These are phyloP conservation scores for Monosporascus cannonballus DNA, from an alignment of 2,329 filamentous ascomycete genomes.

Conservation along the genomic window DNA sequence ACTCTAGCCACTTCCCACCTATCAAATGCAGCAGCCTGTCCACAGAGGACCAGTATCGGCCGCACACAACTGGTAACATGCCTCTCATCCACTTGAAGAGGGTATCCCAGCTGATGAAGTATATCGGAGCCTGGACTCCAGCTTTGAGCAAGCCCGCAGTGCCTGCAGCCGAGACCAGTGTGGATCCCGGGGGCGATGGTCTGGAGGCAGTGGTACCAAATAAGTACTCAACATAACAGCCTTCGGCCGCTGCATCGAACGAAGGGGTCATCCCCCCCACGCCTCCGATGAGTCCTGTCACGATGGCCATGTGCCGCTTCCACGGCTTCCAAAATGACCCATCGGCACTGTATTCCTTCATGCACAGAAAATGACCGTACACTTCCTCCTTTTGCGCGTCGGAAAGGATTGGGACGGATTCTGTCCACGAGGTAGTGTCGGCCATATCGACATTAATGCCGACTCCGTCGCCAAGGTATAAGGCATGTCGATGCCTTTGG, in stretches of 20 bases:
- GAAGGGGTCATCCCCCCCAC: not conserved
- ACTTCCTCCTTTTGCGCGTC: not conserved
- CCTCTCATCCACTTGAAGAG: not conserved
- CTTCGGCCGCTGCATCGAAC: not conserved
- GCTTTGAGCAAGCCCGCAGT: not conserved
- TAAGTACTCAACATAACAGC: conserved; percentile 1
- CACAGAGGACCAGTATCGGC: not conserved
- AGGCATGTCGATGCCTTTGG: not conserved
- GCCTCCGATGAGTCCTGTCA: not conserved
- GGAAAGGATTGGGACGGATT: not conserved
- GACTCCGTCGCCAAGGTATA: conserved; percentile 1
- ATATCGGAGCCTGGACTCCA: not conserved
- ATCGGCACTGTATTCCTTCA: not conserved
- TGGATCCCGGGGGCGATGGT: not conserved
- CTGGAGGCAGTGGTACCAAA: not conserved
- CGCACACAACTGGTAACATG: not conserved
- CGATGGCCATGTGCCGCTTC: conserved; percentile 1
- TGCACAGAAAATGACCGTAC: conserved; percentile 2
- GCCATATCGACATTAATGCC: not conserved
- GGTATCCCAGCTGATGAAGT: conserved; percentile 1
- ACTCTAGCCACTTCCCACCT: not conserved
- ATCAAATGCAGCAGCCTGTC: not conserved
- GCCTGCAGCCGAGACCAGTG: not conserved
- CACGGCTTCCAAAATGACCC: not conserved
- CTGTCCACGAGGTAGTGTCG: not conserved